Percentiles rank a stretch among this genome's conserved stretches.
Evolutionary conservation across 75 land plant species (phyloP).

Genomic region (Adiantum capillusveneris): DNA sequence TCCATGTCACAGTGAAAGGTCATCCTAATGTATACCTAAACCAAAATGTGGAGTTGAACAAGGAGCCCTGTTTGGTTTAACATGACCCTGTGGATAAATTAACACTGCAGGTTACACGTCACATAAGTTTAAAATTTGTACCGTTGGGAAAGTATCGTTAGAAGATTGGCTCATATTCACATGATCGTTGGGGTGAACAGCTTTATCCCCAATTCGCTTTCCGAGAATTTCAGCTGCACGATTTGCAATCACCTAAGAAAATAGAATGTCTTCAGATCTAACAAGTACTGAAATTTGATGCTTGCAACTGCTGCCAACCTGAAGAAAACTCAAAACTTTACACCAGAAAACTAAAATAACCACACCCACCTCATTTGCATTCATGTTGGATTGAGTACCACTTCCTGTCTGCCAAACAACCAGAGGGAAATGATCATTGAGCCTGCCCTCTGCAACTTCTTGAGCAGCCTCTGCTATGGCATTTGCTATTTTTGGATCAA

Average conservation of each 20-base stretch:
- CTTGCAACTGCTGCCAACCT: no score
- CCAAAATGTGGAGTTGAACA: no score
- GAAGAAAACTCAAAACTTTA: no score
- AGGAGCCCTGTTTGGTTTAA: no score
- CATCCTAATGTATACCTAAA: no score
- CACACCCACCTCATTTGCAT: slow-evolving; percentile 99
- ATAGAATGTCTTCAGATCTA: no score
- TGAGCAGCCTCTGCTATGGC: slow-evolving; percentile 91
- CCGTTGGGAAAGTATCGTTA: slow-evolving; percentile 97
- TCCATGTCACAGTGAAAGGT: no score
- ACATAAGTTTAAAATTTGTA: no score
- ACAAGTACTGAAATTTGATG: no score
- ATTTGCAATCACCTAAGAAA: slow-evolving; percentile 84
- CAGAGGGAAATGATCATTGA: slow-evolving; percentile 89
- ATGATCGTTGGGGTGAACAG: slow-evolving; percentile 98
- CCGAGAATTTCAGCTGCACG: slow-evolving; percentile 93
- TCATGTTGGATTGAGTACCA: slow-evolving; percentile 99
- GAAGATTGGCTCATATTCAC: slow-evolving; percentile 93
- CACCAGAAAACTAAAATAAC: no score
- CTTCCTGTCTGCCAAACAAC: slow-evolving; percentile 99
- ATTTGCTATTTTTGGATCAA: slow-evolving; percentile 72
- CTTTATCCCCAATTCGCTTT: slow-evolving; percentile 65
- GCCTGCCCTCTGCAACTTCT: slow-evolving; percentile 93
- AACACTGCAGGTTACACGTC: no score
- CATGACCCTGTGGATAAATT: no score